A percentile compares a stretch with the other conserved stretches of the same genome.
Conservation (phyloP, 768 basidiomycete species). For the Termitomyces sp. region DNA sequence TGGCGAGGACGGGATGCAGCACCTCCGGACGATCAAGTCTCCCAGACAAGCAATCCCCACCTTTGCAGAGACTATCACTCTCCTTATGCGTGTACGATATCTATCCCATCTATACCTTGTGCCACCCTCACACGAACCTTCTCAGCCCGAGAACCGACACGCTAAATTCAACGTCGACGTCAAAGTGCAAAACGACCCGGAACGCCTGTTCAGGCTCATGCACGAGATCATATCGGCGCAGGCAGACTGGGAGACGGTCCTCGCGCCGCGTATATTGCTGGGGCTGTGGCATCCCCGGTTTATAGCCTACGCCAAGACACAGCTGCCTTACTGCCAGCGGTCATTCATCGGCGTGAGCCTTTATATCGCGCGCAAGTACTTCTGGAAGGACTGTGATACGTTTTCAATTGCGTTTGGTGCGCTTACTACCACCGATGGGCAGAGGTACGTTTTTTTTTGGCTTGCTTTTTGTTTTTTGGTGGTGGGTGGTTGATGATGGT, state of each 20-base stretch:
- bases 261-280: slow-evolving; percentile 79
- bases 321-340: slow-evolving; percentile 79
- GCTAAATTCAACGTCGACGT: slow-evolving; percentile 88
- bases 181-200: slow-evolving; percentile 90
- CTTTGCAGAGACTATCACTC: slow-evolving; percentile 73
- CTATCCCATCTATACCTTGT: too few relatives aligned
- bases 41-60: slow-evolving; percentile 89
- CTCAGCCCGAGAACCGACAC: slow-evolving; percentile 69
- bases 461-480: neutral
- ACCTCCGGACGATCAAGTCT: slow-evolving; percentile 74
- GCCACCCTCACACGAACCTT: neutral
- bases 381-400: slow-evolving; percentile 83
- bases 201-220: slow-evolving; percentile 80
- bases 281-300: slow-evolving; percentile 94
- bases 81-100: slow-evolving; percentile 36
- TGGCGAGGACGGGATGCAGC: slow-evolving; percentile 68
- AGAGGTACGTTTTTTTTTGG: slow-evolving; percentile 43
- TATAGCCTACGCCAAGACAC: slow-evolving; percentile 67
- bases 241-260: slow-evolving; percentile 65
- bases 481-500: neutral
- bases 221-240: slow-evolving; percentile 61
- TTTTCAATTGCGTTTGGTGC: slow-evolving; percentile 82
- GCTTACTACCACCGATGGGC: slow-evolving; percentile 71
- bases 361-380: slow-evolving; percentile 74
- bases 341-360: slow-evolving; percentile 82